Conservation (phyloP, 768 basidiomycete genomes). For the Cantharellus cinnabarinus region DNA sequence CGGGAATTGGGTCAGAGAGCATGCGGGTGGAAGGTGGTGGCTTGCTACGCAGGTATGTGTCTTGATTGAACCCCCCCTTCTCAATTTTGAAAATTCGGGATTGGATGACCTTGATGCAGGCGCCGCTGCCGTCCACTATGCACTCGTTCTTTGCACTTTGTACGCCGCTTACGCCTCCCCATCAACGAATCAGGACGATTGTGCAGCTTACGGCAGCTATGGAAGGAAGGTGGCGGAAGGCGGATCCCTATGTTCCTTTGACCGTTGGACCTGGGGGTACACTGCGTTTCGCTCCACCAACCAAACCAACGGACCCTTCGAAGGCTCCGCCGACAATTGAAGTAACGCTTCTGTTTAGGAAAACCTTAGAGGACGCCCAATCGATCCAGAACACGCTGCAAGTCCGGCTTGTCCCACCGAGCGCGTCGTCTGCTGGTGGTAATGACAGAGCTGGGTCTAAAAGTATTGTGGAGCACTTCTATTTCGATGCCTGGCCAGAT, state of each 20-base stretch:
- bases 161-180: conserved; percentile 14
- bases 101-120: neutral
- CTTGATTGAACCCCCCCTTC: neutral
- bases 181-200: conserved; percentile 42
- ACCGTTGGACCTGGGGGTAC: conserved; percentile 2
- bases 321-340: conserved; percentile 30
- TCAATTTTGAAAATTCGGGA: too few species aligned
- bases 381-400: conserved; percentile 38
- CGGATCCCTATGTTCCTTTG: conserved; percentile 55
- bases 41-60: conserved; percentile 43
- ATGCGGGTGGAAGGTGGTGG: conserved; percentile 55
- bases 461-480: conserved; percentile 37
- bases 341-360: conserved; percentile 34
- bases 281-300: neutral
- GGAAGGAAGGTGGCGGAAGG: conserved; percentile 55
- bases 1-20: conserved; percentile 69
- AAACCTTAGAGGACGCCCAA: conserved; percentile 31
- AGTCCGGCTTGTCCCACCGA: neutral
- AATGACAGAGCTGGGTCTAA: neutral
- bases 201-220: conserved; percentile 61
- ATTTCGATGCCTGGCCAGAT: conserved; percentile 69
- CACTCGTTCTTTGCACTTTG: conserved; percentile 19
- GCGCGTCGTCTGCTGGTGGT: neutral
- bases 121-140: neutral
- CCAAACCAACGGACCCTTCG: neutral